phyloP scores from a whole-genome alignment of 768 basidiomycete genomes.

The Auriscalpium vulgare region DNA sequence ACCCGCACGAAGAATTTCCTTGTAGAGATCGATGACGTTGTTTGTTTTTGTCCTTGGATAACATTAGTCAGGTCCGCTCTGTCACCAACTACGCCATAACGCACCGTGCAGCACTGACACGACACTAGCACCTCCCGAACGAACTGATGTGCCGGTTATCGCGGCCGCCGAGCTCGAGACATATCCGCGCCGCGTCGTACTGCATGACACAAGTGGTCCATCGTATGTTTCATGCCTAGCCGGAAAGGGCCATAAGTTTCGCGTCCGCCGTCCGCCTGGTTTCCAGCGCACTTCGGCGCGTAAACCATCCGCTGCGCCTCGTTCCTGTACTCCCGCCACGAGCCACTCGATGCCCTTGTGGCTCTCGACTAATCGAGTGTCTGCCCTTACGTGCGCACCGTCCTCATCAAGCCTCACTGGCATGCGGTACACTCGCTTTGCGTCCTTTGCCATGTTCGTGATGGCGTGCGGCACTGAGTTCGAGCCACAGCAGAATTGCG shows the following conservation, averaged over 20 bases:
- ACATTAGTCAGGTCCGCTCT: not conserved
- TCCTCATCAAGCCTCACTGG: conserved; percentile 98
- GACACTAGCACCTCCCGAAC: conserved; percentile 89
- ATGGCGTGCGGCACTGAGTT: conserved; percentile 95
- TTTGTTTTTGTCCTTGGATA: conserved; percentile 83
- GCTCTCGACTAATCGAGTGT: conserved; percentile 85
- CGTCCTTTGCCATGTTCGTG: conserved; percentile 96
- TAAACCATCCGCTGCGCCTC: conserved; percentile 91
- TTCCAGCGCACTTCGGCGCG: conserved; percentile 48
- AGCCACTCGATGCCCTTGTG: conserved; percentile 92
- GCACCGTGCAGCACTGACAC: conserved; percentile 85
- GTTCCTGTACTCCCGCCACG: conserved; percentile 88
- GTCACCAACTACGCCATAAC: conserved; percentile 2
- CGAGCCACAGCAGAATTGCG: conserved; percentile 91
- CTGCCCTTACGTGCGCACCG: conserved; percentile 95
- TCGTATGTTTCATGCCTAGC: conserved; percentile 84
- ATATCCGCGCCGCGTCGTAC: conserved; percentile 77
- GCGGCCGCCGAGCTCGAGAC: conserved; percentile 58
- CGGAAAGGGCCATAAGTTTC: not conserved
- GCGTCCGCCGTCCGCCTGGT: not conserved
- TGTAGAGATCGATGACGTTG: conserved; percentile 84
- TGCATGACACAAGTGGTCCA: conserved; percentile 97
- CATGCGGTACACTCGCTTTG: conserved; percentile 96
- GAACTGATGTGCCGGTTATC: conserved; percentile 91
- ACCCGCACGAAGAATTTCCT: conserved; percentile 77